Evolutionary conservation across 768 basidiomycete species (phyloP), one percentile per base, ranked within the genome.

Genomic region (Leccinum incarnatum): DNA sequence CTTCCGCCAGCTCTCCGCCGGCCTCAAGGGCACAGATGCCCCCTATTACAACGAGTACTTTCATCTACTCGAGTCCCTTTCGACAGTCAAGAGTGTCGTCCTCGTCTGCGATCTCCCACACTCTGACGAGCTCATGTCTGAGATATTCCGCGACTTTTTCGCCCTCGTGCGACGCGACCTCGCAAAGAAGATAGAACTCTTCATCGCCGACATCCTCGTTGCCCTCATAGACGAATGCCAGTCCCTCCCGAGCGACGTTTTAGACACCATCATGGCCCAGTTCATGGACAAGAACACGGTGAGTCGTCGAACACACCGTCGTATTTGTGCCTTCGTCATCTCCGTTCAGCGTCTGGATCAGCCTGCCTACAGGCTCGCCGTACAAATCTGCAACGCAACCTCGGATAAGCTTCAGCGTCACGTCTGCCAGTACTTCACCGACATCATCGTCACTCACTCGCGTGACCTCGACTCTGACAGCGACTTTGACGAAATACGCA

Each of bases 31-130:
- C 40, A 76, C 86, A 0, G 91, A 95, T 56, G 81, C 88, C 0
- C 83, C 92, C 0, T 96, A 95, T 68, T 96, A 93, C 71, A 85
- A 87, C 57, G 89, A 98, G 73, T 98, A 97, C 74, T 96, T 88
- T 66, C 93, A 95, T 68, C 82, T 98, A n/a, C 82, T 98, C 29
- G 94, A 98, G 67, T 93, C 88, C 25, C 79, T 99, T 25, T 91
- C 94, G 2, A 91, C 90, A 34, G 95, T 98, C 68, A 98, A 98
- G 81, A 93, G 89, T 65, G 88, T 97, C 30, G 93, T 95, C 12
- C 83, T 98, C 65, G 87, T 97, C 15, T 94, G 93, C 74, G 96
- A 98, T 74, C 82, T 98, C 14, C 91, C 89, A 4, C 85, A 84
- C 36, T 85, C 87, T 11, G 96, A 98, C 59, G 89, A 93, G 52